Conservation (phyloP, 2,329 filamentous ascomycete species). For the Coleophoma eucalyptorum region DNA sequence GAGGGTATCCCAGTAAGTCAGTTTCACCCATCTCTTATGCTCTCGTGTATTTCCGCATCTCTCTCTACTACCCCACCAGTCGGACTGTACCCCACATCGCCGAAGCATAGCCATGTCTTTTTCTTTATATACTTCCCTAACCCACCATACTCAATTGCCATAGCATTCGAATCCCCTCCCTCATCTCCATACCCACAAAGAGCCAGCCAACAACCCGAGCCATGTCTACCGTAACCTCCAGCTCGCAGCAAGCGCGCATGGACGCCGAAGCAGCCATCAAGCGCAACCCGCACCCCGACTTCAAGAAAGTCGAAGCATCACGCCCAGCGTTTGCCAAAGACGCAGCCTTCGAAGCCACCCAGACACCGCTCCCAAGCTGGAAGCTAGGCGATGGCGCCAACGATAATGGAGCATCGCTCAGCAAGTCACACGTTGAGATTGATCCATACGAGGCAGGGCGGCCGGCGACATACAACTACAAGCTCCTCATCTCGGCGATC, state of each 20-base stretch:
- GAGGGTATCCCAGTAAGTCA: too few species aligned
- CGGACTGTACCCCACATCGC: too few species aligned
- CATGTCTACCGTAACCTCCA: not conserved
- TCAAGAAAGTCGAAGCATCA: conserved; percentile 65
- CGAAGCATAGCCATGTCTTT: too few species aligned
- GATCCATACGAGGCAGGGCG: conserved; percentile 74
- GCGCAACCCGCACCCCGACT: conserved; percentile 70
- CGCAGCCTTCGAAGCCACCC: conserved; percentile 49
- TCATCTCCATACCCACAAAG: not conserved
- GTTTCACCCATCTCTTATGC: too few species aligned
- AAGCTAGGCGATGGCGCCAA: conserved; percentile 63
- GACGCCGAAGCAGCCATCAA: conserved; percentile 32
- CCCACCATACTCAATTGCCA: not conserved
- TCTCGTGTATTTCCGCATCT: too few species aligned
- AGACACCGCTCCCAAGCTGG: conserved; percentile 65
- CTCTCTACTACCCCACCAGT: too few species aligned
- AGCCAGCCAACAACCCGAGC: not conserved
- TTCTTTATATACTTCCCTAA: too few species aligned
- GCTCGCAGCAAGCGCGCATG: conserved; percentile 2
- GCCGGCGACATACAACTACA: conserved; percentile 75
- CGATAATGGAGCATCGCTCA: conserved; percentile 37
- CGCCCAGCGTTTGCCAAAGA: conserved; percentile 56
- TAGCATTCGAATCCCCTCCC: not conserved
- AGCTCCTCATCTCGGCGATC: conserved; percentile 80
- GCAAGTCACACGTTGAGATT: conserved; percentile 66